Conservation (phyloP, 1,284 basidiomycete species). For the Cryptococcus sp. region DNA sequence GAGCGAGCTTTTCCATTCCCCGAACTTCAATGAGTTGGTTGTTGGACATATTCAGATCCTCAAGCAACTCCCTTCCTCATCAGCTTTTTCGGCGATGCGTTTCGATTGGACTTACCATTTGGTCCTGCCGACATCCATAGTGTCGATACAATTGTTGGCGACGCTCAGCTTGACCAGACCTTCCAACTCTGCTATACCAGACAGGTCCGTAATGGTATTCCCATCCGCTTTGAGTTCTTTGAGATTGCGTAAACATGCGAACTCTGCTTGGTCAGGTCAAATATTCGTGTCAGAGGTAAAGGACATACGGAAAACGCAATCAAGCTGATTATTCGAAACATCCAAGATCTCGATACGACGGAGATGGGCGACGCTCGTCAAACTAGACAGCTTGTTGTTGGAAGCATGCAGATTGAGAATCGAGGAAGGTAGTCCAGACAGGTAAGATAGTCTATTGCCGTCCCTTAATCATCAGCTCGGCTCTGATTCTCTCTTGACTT, state of each 20-base stretch:
- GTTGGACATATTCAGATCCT: constrained; percentile 71
- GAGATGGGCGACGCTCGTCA: constrained; percentile 87
- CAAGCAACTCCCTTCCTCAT: constrained; percentile 55
- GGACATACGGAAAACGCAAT: constrained; percentile 74
- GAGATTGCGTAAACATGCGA: constrained; percentile 77
- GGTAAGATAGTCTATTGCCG: constrained; percentile 74
- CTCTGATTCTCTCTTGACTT: too few relatives aligned
- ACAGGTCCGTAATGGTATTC: constrained; percentile 71
- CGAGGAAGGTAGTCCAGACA: constrained; percentile 75
- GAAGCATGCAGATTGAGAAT: constrained; percentile 76
- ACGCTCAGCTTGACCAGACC: constrained; percentile 78
- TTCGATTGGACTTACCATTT: constrained; percentile 72
- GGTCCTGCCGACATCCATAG: constrained; percentile 60
- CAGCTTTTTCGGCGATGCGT: too few relatives aligned
- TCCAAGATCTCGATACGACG: constrained; percentile 82
- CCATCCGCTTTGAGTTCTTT: constrained; percentile 83
- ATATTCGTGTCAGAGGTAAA: too few relatives aligned
- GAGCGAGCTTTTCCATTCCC: constrained; percentile 61
- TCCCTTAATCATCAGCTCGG: constrained; percentile 55
- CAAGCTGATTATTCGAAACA: constrained; percentile 84
- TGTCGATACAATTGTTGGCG: constrained; percentile 67
- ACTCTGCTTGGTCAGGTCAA: constrained; percentile 57
- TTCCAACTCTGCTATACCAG: constrained; percentile 73
- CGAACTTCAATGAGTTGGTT: constrained; percentile 64
- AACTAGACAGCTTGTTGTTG: constrained; percentile 74